Base-by-base conservation (phyloP, 176 grass and related monocot species). In the Avena atlantica region DNA sequence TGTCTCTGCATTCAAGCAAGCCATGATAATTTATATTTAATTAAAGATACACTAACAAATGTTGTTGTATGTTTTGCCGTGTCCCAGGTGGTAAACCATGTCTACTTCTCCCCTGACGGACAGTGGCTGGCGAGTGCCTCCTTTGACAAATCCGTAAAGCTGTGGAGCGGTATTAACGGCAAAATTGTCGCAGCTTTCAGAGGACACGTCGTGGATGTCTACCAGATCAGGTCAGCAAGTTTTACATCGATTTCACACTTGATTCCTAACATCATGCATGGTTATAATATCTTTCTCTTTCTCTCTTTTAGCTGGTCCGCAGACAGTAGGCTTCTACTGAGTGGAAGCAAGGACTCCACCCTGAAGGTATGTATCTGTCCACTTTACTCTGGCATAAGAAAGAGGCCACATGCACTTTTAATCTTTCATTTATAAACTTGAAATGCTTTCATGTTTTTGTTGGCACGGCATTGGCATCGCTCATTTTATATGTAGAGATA, bases 281-380 rank as follows among this genome's bases (percentile, higher is more conserved):
- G 34, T 62, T 11, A 60, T 21, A 5, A 52, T 52, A 3, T 52
- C 50, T 87, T 55, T 90, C 19, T 88, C 40, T 6, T 40, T 40
- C 6, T 40, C 37, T 40, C 37, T 83, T 44, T 65, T 78, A 96
- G 97, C 83, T 98, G 97, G 97, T 98, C 94, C 14, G 89, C 97
- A 0, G 97, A 98, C 83, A 98, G 97, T 91, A 94, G 97, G 87
- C 97, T 98, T 83, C 90, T 98, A 24, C 85, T 98, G 47, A 98
- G 97, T 80, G 97, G 94, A 85, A 98, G 97, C 94, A 98, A 98
- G 90, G 94, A 98, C 73, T 98, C 94, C 17, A 98, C 97, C 23
- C 81, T 98, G 29, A 98, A 98, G 97, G 97, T 98, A 87, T 67
- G n/a, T 24, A 74, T 63, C 13, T 82, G 5, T 31, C 13, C 44